Percentiles rank a stretch among this genome's conserved stretches.
phyloP scores from a whole-genome alignment of 805 yeast species.

The Schizosaccharomyces lindneri region DNA sequence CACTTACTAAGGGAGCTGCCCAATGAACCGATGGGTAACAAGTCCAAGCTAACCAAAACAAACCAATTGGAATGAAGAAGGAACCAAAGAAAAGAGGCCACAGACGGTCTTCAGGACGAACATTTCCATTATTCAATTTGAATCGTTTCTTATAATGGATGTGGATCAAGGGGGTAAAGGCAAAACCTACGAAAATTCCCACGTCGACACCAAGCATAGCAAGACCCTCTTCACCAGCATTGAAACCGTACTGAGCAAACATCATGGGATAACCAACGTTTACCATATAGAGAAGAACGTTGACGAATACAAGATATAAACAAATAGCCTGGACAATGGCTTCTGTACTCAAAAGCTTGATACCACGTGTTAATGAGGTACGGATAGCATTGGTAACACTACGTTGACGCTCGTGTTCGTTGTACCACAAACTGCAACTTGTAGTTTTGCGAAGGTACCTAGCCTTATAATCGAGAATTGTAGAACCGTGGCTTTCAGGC shows the following conservation, averaged over 20 bases:
- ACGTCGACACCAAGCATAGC: conserved; percentile 39
- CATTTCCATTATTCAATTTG: background rate
- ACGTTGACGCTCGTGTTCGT: conserved; percentile 12
- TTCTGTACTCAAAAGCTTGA: conserved; percentile 43
- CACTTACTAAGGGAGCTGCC: conserved; percentile 44
- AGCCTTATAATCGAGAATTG: conserved; percentile 46
- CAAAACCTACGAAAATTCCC: conserved; percentile 17
- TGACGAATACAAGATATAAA: conserved; percentile 26
- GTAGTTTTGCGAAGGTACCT: conserved; percentile 25
- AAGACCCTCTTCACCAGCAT: conserved; percentile 27
- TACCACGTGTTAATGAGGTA: conserved; percentile 26
- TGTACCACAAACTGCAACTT: conserved; percentile 9
- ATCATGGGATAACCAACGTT: conserved; percentile 33
- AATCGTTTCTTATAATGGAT: background rate
- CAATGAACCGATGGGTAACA: conserved; percentile 28
- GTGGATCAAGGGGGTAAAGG: background rate
- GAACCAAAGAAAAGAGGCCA: conserved; percentile 27
- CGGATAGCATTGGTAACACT: conserved; percentile 29
- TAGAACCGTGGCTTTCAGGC: conserved; percentile 82
- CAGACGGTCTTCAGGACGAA: conserved; percentile 1
- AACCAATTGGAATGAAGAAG: conserved; percentile 30
- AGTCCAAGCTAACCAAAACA: conserved; percentile 53
- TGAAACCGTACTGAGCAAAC: conserved; percentile 24
- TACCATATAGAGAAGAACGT: conserved; percentile 30
- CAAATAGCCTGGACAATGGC: conserved; percentile 40